phyloP scores from a whole-genome alignment of 1,139 yeast species.

The Pichia sp. region DNA sequence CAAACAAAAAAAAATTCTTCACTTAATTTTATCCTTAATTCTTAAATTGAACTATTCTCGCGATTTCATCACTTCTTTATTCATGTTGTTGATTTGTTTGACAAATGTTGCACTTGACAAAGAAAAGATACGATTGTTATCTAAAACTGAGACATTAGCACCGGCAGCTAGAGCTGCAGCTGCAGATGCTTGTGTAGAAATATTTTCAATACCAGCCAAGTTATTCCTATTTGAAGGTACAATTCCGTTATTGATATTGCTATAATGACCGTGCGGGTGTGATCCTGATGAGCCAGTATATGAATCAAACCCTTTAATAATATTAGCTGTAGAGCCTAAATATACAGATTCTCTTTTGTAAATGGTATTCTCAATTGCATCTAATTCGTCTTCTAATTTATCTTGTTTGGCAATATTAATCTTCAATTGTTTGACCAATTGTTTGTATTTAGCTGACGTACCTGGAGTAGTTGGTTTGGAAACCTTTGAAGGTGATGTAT shows the following conservation, averaged over 20 bases:
- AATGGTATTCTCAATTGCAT: slow-evolving; percentile 68
- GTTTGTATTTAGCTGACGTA: slow-evolving; percentile 50
- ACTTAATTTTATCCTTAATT: background rate
- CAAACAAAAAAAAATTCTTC: background rate
- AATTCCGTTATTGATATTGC: slow-evolving; percentile 4
- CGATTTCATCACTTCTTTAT: background rate
- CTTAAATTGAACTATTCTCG: background rate
- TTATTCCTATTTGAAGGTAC: too few species aligned
- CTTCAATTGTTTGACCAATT: slow-evolving; percentile 60
- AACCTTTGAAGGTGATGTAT: background rate
- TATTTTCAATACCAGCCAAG: background rate
- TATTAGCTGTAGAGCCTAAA: slow-evolving; percentile 73
- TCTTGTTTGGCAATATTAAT: slow-evolving; percentile 60
- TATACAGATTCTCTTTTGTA: slow-evolving; percentile 76
- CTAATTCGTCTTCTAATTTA: slow-evolving; percentile 56
- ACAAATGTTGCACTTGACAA: slow-evolving; percentile 10
- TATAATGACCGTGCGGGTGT: slow-evolving; percentile 6
- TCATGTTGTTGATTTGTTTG: slow-evolving; percentile 5
- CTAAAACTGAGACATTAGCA: slow-evolving; percentile 1
- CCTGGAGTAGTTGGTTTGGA: slow-evolving; percentile 1
- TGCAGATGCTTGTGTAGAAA: background rate
- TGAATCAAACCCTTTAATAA: slow-evolving; percentile 78
- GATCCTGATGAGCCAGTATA: slow-evolving; percentile 20
- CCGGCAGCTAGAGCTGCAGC: slow-evolving; percentile 2
- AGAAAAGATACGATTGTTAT: slow-evolving; percentile 7